phyloP scores from a whole-genome alignment of 1,284 basidiomycete species.

The Cutaneotrichosporon mucoides region DNA sequence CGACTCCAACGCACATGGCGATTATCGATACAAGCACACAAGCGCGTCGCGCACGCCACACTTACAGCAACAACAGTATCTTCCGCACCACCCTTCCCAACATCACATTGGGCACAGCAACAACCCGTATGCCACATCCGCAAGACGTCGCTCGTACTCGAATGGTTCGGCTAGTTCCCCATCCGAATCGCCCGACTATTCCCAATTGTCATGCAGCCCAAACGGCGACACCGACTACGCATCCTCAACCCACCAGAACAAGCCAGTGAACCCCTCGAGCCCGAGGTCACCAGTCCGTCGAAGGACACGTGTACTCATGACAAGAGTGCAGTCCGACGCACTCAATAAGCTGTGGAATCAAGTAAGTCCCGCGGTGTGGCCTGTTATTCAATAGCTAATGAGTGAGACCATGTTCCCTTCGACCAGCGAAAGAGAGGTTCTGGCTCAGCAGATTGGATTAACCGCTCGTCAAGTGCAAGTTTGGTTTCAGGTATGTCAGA shows the following conservation, averaged over 20 bases:
- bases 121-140: not conserved
- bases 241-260: too few species aligned
- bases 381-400: not conserved
- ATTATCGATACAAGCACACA: too few species aligned
- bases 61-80: not conserved
- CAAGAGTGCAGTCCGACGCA: constrained; percentile 18
- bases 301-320: constrained; percentile 31
- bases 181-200: not conserved
- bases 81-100: not conserved
- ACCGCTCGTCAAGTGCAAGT: constrained; percentile 47
- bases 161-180: not conserved
- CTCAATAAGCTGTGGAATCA: constrained; percentile 21
- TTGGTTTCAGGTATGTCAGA: constrained; percentile 45
- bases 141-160: not conserved
- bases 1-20: not conserved
- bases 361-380: constrained; percentile 11
- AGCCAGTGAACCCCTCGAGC: too few species aligned
- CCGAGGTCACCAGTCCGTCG: constrained; percentile 8
- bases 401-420: constrained; percentile 42
- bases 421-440: constrained; percentile 30
- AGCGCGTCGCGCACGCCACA: too few species aligned
- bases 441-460: constrained; percentile 37
- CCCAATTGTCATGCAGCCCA: too few species aligned
- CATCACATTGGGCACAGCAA: not conserved
- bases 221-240: too few species aligned